Base-by-base conservation (phyloP, 75 land plant genomes). In the Pinus albicaulis region DNA sequence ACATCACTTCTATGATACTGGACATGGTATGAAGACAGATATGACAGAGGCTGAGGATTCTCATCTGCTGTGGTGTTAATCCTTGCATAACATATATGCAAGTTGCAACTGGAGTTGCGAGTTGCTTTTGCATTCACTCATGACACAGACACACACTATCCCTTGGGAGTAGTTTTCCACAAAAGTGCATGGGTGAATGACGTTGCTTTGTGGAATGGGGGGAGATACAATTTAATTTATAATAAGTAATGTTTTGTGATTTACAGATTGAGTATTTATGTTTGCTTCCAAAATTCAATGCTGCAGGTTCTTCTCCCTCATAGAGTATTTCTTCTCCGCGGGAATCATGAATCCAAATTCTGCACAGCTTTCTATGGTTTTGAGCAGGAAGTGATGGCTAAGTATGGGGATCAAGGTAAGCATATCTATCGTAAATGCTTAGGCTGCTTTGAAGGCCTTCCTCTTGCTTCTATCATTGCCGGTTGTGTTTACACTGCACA, bases 391-490 rank as follows among this genome's bases (percentile, higher is more conserved):
- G 93, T 96, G 14, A 82, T 92, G 90, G 83, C 84, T 22, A 96
- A 96, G 76, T 96, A 92, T 82, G 98, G 98, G 38, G 87, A 84
- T n/a, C 85, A 82, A 59, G 99, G 89, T 24, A 90, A 86, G 55
- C 95, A 92, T 79, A 86, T 90, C 11, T 96, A 94, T 68, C 78
- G 98, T 38, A 96, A 94, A 77, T 87, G 89, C 59, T 77, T 96
- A 73, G 91, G 98, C 48, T 93, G 98, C 76, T 96, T 96, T 85
- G 99, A 96, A 82, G 99, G 93, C 34, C 99, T 95, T 75, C 99
- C 99, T 56, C 82, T 96, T 64, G 99, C 98, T 71, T 91, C 99
- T 36, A 80, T 95, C 22, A 88, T 96, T 56, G 99, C 95, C 15
- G 93, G 86, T 16, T 76, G 76, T 79, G 98, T 96, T n/a, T 96